A percentile compares a stretch with the other conserved stretches of the same genome.
phyloP scores from a whole-genome alignment of 345 rosid species.

The Raphanus sativus region DNA sequence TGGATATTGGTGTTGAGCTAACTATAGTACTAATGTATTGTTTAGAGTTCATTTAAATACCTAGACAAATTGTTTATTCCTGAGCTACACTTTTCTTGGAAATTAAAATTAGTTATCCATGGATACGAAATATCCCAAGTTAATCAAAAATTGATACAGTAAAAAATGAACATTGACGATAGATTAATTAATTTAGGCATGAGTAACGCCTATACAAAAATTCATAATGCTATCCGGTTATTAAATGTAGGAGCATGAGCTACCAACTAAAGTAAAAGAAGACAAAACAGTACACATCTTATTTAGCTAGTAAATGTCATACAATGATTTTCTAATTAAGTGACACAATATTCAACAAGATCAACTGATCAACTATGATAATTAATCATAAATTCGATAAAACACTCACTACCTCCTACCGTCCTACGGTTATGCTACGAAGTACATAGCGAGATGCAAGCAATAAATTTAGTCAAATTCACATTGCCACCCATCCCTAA shows the following conservation, averaged over 20 bases:
- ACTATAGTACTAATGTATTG: no score
- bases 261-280: neutral
- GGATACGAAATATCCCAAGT: no score
- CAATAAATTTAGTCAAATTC: constrained; percentile 24
- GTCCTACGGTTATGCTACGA: neutral
- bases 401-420: constrained; percentile 16
- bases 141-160: neutral
- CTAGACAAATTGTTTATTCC: no score
- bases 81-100: no score
- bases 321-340: neutral
- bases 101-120: no score
- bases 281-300: neutral
- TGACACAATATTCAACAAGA: neutral
- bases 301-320: neutral
- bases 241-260: neutral
- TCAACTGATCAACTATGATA: neutral
- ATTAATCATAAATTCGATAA: constrained; percentile 12
- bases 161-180: neutral
- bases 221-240: neutral
- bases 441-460: constrained; percentile 23
- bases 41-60: no score
- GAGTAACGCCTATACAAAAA: neutral
- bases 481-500: constrained; percentile 29
- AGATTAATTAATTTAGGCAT: neutral
- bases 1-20: no score